Percentiles rank a stretch among this genome's conserved stretches.
These are phyloP conservation scores for Lepiota venenata DNA, from an alignment of 768 basidiomycete genomes.

Conservation along the genomic window DNA sequence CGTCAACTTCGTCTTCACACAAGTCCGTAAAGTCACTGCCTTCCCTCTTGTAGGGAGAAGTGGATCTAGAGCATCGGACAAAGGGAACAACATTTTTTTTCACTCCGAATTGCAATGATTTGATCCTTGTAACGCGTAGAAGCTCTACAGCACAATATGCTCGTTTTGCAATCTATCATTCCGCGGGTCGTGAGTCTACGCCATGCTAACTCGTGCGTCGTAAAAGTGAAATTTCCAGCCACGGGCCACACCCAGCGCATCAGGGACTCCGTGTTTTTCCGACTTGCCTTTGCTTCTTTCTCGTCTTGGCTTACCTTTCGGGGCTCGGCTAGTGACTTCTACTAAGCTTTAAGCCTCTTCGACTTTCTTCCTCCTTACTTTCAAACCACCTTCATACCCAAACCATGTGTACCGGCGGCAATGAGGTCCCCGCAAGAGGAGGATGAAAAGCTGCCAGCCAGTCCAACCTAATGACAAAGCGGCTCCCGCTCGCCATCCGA, in stretches of 20 bases:
- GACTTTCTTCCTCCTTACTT: constrained; percentile 29
- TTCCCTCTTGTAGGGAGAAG: too few relatives aligned
- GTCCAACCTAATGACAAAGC: constrained; percentile 57
- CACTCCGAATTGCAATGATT: too few relatives aligned
- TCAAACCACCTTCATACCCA: constrained; percentile 58
- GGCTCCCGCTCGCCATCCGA: constrained; percentile 71
- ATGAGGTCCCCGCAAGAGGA: constrained; percentile 71
- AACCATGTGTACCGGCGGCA: constrained; percentile 54
- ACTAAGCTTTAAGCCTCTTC: not conserved
- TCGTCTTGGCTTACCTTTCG: too few relatives aligned
- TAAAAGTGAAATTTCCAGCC: too few relatives aligned
- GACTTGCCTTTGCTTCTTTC: not conserved
- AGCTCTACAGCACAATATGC: too few relatives aligned
- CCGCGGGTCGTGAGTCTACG: not conserved
- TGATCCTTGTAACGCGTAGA: too few relatives aligned
- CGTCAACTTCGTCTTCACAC: too few relatives aligned
- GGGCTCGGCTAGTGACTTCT: not conserved
- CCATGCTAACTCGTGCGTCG: not conserved
- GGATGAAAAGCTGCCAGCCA: constrained; percentile 50
- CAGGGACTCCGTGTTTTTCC: not conserved
- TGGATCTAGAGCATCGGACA: too few relatives aligned
- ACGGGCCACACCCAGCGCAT: not conserved
- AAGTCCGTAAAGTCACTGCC: too few relatives aligned
- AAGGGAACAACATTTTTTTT: too few relatives aligned
- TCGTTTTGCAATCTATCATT: too few relatives aligned